These are phyloP conservation scores for Boletus edulis DNA, from an alignment of 768 basidiomycete species.

Conservation along the genomic window DNA sequence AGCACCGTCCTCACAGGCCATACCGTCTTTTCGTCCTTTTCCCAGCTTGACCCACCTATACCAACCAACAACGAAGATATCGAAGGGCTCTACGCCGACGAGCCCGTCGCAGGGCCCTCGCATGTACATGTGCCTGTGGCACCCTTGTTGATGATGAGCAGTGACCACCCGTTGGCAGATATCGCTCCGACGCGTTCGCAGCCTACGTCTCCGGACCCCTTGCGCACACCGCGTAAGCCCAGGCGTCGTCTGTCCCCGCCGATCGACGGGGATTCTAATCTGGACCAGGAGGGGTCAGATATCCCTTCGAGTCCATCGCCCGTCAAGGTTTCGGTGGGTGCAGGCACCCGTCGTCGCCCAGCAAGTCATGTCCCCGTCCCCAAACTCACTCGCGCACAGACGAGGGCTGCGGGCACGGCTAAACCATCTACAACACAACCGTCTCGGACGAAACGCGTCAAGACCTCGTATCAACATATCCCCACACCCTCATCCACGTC, in stretches of 20 bases:
- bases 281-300: constrained; percentile 8
- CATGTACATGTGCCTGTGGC: constrained; percentile 13
- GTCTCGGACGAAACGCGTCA: constrained; percentile 16
- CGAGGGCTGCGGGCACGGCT: constrained; percentile 7
- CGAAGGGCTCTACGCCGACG: constrained; percentile 35
- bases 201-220: constrained; percentile 20
- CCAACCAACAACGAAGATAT: constrained; percentile 33
- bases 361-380: neutral
- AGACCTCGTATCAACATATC: constrained; percentile 18
- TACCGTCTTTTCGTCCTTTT: constrained; percentile 25
- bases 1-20: constrained; percentile 16
- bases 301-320: constrained; percentile 31
- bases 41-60: constrained; percentile 35
- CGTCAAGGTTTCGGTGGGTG: constrained; percentile 23
- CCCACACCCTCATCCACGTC: constrained; percentile 29
- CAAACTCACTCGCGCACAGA: constrained; percentile 13
- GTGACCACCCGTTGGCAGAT: constrained; percentile 14
- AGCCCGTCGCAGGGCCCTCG: constrained; percentile 29
- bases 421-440: neutral
- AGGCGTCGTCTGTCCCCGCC: constrained; percentile 13
- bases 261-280: neutral
- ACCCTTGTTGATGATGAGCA: constrained; percentile 24
- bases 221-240: constrained; percentile 33
- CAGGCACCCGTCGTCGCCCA: neutral
- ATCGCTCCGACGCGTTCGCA: constrained; percentile 8